These are phyloP conservation scores for Ocimum tenuiflorum DNA, from an alignment of 257 asterid genomes.

Conservation along the genomic window DNA sequence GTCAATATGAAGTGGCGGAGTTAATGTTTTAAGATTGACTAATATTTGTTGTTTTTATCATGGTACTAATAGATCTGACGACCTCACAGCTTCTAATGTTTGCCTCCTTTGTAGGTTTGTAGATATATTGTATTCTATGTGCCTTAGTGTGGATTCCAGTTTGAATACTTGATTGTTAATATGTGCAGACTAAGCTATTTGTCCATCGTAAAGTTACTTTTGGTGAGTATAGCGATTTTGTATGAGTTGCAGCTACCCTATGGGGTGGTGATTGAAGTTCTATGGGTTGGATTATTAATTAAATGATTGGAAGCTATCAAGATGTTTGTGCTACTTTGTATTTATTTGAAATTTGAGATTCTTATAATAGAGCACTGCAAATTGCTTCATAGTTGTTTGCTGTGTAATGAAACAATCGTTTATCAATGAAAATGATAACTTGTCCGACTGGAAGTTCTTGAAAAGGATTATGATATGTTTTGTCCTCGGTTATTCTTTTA, in stretches of 20 bases:
- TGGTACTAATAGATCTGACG: slow-evolving; percentile 21
- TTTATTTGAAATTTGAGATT: background rate
- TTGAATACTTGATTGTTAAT: background rate
- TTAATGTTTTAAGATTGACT: background rate
- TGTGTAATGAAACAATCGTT: background rate
- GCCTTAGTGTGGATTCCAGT: background rate
- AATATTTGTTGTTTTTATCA: background rate
- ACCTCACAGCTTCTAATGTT: background rate
- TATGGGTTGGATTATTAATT: background rate
- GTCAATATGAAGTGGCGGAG: background rate
- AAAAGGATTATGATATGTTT: background rate
- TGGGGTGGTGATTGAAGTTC: background rate
- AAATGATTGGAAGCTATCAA: too few relatives aligned
- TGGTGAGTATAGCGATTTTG: background rate
- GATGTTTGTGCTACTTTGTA: background rate
- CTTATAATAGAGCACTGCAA: background rate
- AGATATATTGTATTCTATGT: background rate
- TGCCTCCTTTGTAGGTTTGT: background rate
- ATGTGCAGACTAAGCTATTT: background rate
- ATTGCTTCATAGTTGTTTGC: background rate
- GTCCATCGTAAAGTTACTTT: background rate
- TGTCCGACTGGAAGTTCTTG: background rate
- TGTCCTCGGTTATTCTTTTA: background rate
- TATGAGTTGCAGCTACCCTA: background rate
- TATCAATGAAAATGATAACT: background rate